Base-by-base conservation (phyloP, 2,329 filamentous ascomycete genomes). In the Rachicladosporium sp. region DNA sequence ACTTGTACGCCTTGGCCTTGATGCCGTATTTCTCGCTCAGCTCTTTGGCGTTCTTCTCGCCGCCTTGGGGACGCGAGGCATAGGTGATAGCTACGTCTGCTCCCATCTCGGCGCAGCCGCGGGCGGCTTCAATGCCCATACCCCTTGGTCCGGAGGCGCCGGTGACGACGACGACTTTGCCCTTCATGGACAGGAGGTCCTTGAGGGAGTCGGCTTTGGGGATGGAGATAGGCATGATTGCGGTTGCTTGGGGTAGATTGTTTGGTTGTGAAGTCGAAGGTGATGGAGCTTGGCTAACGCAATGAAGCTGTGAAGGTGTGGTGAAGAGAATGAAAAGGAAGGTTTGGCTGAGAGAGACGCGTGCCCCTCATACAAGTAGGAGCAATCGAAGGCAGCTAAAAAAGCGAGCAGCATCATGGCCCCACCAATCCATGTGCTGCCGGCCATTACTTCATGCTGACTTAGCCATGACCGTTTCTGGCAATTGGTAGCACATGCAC, bases 1-100 rank as follows among this genome's bases (percentile, higher is more conserved):
- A 71, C 65, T 80, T 77, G 73, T 80, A 81, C 44, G 76, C 73
- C 65, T 78, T 79, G 59, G 67, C 68, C 64, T 78, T 79, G 61
- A 80, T 64, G 47, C 75, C 75, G 62, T 76, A 79, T 50, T 68
- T 68, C 50, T 73, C 66, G 33, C 56, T 40, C 35, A 80, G 66
- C 54, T 78, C 74, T 58, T 74, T 69, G 44, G 74, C 76, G 63
- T 80, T 80, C 67, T 76, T 75, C 64, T 78, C 70, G 43, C 73
- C 76, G 36, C 76, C 76, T 42, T 73, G 64, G 1, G 71, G 62
- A 36, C 75, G 73, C 10, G 74, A 76, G 45, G 74, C 60, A 63
- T 80, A 80, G 50, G 82, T 88, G 60, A 80, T 71, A 56, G 75
- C 76, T 29, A 80, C 58, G 57, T 78, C 67, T 51, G 75, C 75